phyloP scores from a whole-genome alignment of 176 grass and related monocot genomes.

The Carex kokanica region DNA sequence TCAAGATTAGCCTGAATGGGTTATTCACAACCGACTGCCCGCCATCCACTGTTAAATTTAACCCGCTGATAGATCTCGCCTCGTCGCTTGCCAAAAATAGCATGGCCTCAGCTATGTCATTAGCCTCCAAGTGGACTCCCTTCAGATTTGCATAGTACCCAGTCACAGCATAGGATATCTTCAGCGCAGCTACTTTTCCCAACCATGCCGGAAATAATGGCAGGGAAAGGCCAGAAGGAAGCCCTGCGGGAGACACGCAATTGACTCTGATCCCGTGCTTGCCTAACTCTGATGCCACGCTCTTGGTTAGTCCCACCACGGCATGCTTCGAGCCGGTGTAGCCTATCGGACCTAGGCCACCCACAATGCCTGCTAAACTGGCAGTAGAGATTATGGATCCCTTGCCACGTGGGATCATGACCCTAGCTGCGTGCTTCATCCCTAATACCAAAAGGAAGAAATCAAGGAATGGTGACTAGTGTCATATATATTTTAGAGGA shows the following conservation, averaged over 20 bases:
- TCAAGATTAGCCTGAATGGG: background rate
- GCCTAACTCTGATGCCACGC: conserved; percentile 57
- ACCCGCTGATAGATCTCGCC: conserved; percentile 50
- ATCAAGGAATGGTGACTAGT: background rate
- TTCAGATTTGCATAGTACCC: conserved; percentile 62
- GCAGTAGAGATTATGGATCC: conserved; percentile 67
- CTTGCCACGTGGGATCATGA: conserved; percentile 60
- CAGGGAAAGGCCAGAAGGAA: conserved; percentile 58
- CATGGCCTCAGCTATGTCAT: conserved; percentile 61
- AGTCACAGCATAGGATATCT: conserved; percentile 37
- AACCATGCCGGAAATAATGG: conserved; percentile 33
- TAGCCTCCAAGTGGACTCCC: conserved; percentile 37
- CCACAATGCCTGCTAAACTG: conserved; percentile 49
- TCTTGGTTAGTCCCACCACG: conserved; percentile 71
- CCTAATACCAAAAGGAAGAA: conserved; percentile 18
- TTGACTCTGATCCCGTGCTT: conserved; percentile 81
- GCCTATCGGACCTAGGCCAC: conserved; percentile 55
- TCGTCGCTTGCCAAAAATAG: conserved; percentile 78
- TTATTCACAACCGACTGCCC: conserved; percentile 41
- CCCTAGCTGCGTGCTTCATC: conserved; percentile 82
- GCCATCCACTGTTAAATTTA: conserved; percentile 64
- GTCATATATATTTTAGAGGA: background rate
- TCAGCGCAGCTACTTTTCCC: conserved; percentile 27
- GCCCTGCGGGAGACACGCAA: conserved; percentile 67
- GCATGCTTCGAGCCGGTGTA: conserved; percentile 80